A percentile compares a stretch with the other conserved stretches of the same genome.
Conservation (phyloP, 2,329 filamentous ascomycete species). For the Nothophaeocryptopus gaeumannii region DNA sequence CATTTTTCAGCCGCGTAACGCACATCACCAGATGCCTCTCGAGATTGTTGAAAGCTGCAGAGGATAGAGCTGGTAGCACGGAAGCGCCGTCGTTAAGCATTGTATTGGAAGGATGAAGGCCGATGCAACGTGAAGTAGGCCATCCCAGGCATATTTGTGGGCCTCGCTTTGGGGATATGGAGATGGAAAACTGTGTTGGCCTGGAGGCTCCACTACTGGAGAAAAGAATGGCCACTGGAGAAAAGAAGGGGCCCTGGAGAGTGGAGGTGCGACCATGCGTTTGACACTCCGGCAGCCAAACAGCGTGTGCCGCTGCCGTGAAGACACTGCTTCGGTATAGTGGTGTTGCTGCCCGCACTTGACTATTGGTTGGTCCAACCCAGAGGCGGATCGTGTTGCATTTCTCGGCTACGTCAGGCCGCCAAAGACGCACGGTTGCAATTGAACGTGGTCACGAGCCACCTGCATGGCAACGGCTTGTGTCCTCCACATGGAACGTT, state of each 20-base stretch:
- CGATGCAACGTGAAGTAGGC: not conserved
- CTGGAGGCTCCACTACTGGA: conserved; percentile 5
- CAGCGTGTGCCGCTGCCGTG: not conserved
- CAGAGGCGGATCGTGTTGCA: not conserved
- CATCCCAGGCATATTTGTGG: not conserved
- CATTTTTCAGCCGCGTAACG: not conserved
- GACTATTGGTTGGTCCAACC: not conserved
- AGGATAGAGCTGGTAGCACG: too few species aligned
- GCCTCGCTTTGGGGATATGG: not conserved
- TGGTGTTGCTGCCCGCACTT: not conserved
- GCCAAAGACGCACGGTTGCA: conserved; percentile 1
- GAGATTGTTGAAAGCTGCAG: not conserved
- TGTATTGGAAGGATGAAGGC: conserved; percentile 1
- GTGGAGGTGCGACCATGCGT: not conserved
- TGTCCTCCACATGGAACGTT: conserved; percentile 1
- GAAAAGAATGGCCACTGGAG: not conserved
- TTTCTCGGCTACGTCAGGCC: not conserved
- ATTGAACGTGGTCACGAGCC: not conserved
- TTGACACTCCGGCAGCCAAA: not conserved
- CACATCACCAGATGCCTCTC: not conserved
- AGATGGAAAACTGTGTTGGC: not conserved
- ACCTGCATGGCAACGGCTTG: not conserved
- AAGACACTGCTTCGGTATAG: not conserved
- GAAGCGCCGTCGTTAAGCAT: too few species aligned
- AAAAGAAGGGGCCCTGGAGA: not conserved